Percentiles rank a stretch among this genome's conserved stretches.
Evolutionary conservation across 352 stramenopile species (phyloP).

Genomic region (Globisporangium polare): DNA sequence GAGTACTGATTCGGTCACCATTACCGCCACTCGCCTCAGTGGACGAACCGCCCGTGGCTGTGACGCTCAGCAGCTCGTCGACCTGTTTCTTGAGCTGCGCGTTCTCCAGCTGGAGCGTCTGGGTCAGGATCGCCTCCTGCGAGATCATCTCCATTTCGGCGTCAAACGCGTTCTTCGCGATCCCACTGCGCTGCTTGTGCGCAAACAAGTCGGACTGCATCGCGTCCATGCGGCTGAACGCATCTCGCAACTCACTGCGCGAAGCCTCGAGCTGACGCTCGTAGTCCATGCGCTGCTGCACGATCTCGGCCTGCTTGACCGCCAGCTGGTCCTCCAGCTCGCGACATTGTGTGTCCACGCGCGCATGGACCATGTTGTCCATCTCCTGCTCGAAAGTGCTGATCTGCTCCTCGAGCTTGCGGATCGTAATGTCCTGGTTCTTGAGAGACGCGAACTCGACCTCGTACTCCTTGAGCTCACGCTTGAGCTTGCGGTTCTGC

Average conservation of each 20-base stretch:
- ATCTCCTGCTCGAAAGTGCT: constrained; percentile 68
- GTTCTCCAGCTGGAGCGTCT: constrained; percentile 80
- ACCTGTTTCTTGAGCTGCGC: constrained; percentile 84
- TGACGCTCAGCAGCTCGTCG: constrained; percentile 50
- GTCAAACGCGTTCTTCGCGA: constrained; percentile 57
- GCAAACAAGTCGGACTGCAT: constrained; percentile 91
- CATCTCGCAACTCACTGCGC: constrained; percentile 55
- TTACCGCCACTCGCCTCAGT: neutral
- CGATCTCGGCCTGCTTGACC: constrained; percentile 69
- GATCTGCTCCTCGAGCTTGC: constrained; percentile 92
- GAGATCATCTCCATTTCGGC: constrained; percentile 89
- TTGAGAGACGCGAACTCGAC: constrained; percentile 93
- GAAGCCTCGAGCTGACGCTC: constrained; percentile 60
- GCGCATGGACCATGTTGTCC: constrained; percentile 55
- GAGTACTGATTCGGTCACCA: neutral
- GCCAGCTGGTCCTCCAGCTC: constrained; percentile 61
- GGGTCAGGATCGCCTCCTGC: constrained; percentile 75
- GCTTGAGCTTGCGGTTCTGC: constrained; percentile 88
- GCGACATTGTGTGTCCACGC: constrained; percentile 55
- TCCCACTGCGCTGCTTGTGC: constrained; percentile 71
- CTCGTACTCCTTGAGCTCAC: constrained; percentile 92
- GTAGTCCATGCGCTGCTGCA: constrained; percentile 78
- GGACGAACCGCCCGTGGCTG: constrained; percentile 1
- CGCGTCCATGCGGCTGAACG: constrained; percentile 76
- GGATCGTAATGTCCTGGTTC: constrained; percentile 97